phyloP scores from a whole-genome alignment of 1,139 yeast genomes.

The Nadsonia commutata region DNA sequence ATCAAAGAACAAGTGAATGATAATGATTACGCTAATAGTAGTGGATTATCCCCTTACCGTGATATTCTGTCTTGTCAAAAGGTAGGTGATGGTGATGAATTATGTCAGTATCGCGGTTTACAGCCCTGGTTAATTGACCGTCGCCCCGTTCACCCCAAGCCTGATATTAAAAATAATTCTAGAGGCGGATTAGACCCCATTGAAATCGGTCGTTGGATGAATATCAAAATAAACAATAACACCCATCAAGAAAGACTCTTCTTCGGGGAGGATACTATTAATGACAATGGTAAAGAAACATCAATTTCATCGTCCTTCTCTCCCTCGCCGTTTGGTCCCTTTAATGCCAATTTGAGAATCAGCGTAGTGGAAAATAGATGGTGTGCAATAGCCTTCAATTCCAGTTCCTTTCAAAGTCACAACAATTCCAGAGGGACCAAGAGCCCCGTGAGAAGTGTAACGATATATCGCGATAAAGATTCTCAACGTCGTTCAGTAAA shows the following conservation, averaged over 20 bases:
- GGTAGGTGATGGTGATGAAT: neutral
- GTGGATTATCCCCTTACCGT: neutral
- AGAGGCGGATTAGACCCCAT: neutral
- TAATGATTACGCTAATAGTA: neutral
- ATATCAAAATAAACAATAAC: neutral
- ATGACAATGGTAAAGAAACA: neutral
- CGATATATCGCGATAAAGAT: slow-evolving; percentile 1
- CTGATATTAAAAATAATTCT: too few relatives aligned
- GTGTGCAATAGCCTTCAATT: slow-evolving; percentile 46
- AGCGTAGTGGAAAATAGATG: slow-evolving; percentile 34
- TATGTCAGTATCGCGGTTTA: neutral
- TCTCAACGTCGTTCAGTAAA: neutral
- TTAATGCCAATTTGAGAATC: neutral
- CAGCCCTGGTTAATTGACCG: neutral
- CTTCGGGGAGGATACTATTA: neutral
- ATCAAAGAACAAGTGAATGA: neutral
- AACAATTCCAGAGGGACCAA: slow-evolving; percentile 15
- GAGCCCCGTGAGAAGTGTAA: slow-evolving; percentile 5
- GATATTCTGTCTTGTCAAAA: neutral
- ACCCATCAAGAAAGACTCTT: neutral
- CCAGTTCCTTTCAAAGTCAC: slow-evolving; percentile 27
- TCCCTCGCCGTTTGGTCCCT: neutral
- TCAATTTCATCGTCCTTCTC: neutral
- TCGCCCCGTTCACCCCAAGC: too few relatives aligned
- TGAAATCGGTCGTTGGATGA: neutral